A percentile compares a stretch with the other conserved stretches of the same genome.
These are phyloP conservation scores for Cercospora sesami DNA, from an alignment of 2,329 filamentous ascomycete genomes.

Conservation along the genomic window DNA sequence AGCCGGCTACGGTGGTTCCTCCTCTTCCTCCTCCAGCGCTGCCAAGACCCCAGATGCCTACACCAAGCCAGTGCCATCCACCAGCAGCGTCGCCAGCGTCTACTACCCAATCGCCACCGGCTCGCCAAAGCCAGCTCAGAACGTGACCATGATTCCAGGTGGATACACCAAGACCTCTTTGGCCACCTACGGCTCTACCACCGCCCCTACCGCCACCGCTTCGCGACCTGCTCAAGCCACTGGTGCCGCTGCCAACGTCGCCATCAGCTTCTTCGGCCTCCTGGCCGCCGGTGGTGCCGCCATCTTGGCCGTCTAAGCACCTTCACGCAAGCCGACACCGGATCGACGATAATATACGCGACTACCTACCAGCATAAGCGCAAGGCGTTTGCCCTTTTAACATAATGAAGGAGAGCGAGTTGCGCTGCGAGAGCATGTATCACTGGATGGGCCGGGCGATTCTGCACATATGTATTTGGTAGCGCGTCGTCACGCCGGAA, in stretches of 20 bases:
- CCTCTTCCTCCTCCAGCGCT: constrained; percentile 38
- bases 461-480: not conserved
- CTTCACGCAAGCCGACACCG: not conserved
- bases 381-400: not conserved
- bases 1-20: constrained; percentile 51
- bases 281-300: constrained; percentile 44
- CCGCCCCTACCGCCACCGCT: constrained; percentile 28
- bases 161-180: not conserved
- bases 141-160: not conserved
- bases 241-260: constrained; percentile 31
- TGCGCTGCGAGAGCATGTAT: not conserved
- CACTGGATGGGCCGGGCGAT: not conserved
- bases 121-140: not conserved
- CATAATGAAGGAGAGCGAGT: not conserved
- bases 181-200: constrained; percentile 22
- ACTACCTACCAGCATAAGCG: not conserved
- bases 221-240: constrained; percentile 24
- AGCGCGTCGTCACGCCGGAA: constrained; percentile 9
- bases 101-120: constrained; percentile 18
- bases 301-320: constrained; percentile 40
- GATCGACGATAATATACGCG: not conserved
- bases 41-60: constrained; percentile 12
- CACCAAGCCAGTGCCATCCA: constrained; percentile 28
- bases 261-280: constrained; percentile 44
- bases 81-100: constrained; percentile 26